Conservation (phyloP, 495 filamentous ascomycete species). For the Neurospora tetrasperma region DNA sequence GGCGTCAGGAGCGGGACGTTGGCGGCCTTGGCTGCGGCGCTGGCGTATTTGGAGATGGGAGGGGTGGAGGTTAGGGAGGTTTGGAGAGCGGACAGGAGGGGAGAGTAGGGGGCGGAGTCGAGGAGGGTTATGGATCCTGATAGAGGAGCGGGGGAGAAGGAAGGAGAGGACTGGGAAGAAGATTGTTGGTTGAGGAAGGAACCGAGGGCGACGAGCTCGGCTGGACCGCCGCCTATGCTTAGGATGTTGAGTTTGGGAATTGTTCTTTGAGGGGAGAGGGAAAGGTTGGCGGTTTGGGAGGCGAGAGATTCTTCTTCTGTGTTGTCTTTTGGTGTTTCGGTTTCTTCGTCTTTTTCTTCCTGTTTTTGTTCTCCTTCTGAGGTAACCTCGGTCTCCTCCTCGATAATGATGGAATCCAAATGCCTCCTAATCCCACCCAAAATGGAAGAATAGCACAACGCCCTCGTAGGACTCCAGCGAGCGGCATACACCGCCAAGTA, state of each 20-base stretch:
- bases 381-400: neutral
- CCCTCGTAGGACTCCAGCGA: conserved; percentile 75
- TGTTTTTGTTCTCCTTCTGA: conserved; percentile 4
- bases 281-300: neutral
- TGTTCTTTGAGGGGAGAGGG: conserved; percentile 1
- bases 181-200: conserved; percentile 44
- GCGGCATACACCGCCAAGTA: conserved; percentile 71
- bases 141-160: conserved; percentile 19
- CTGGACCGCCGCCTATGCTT: conserved; percentile 78
- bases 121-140: conserved; percentile 45
- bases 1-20: conserved; percentile 33
- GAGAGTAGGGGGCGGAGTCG: conserved; percentile 71
- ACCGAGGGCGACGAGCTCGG: conserved; percentile 70
- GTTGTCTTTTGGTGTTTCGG: neutral
- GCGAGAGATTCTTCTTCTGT: neutral
- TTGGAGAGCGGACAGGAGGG: conserved; percentile 46
- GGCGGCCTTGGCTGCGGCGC: conserved; percentile 35
- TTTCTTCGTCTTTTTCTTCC: neutral
- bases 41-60: conserved; percentile 44
- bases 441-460: conserved; percentile 65
- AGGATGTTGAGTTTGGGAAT: conserved; percentile 35
- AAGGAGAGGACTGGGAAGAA: neutral
- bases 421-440: conserved; percentile 42
- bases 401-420: conserved; percentile 14
- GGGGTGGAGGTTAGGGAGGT: conserved; percentile 35